Conservation (phyloP, 1,284 basidiomycete species). For the Apiotrichum siamense region DNA sequence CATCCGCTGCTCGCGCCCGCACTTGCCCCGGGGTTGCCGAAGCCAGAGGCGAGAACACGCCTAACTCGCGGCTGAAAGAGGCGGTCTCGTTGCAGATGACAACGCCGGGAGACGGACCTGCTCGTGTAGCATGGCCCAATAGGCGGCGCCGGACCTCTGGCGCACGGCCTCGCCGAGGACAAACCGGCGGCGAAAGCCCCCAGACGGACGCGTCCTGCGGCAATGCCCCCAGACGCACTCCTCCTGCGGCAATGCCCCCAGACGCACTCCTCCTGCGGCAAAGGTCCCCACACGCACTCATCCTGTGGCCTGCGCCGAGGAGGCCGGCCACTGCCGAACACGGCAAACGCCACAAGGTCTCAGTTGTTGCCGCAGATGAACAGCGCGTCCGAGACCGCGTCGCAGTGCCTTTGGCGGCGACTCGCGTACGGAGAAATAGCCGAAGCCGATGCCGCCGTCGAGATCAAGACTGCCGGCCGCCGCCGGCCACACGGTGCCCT, state of each 20-base stretch:
- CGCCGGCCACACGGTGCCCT: slow-evolving; percentile 20
- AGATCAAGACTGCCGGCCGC: slow-evolving; percentile 26
- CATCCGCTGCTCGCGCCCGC: slow-evolving; percentile 19
- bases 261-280: no score
- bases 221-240: no score
- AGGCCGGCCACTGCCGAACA: slow-evolving; percentile 21
- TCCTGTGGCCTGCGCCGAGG: slow-evolving; percentile 19
- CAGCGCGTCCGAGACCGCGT: slow-evolving; percentile 25
- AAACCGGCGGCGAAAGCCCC: no score
- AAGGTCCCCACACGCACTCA: slow-evolving; percentile 19
- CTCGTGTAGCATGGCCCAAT: slow-evolving; percentile 20
- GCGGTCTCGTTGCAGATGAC: slow-evolving; percentile 15
- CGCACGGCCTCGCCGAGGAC: slow-evolving; percentile 21
- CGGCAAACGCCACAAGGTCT: slow-evolving; percentile 23
- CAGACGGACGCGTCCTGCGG: no score
- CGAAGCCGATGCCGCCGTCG: slow-evolving; percentile 26
- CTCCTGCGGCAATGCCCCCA: no score
- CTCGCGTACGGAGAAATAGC: slow-evolving; percentile 26
- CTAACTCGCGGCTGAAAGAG: slow-evolving; percentile 16
- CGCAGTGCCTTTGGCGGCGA: slow-evolving; percentile 24
- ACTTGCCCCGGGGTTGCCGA: slow-evolving; percentile 14
- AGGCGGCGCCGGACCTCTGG: slow-evolving; percentile 23
- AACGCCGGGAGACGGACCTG: slow-evolving; percentile 16
- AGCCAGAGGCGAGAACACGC: slow-evolving; percentile 17
- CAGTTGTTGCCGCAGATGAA: slow-evolving; percentile 21